Conservation (phyloP, 148 eudicot species). For the Chenopodium berlandieri region DNA sequence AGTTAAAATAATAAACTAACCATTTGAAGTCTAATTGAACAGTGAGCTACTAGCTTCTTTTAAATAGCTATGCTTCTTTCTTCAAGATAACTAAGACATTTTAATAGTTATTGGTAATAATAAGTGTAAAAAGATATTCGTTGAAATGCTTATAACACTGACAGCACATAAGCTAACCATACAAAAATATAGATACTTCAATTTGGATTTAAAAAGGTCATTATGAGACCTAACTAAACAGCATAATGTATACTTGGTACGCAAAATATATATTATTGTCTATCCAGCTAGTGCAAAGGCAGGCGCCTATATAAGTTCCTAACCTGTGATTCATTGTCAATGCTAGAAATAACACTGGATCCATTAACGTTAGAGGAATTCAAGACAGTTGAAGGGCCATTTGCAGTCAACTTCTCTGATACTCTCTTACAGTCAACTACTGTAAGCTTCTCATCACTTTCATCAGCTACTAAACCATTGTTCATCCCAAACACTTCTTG, state of each 20-base stretch:
- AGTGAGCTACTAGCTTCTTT: constrained; percentile 10
- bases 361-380: constrained; percentile 30
- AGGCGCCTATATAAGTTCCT: not conserved
- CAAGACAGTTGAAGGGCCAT: constrained; percentile 24
- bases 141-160: not conserved
- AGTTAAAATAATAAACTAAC: not conserved
- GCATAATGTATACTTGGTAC: not conserved
- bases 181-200: not conserved
- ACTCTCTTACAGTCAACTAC: constrained; percentile 33
- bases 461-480: constrained; percentile 31
- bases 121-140: not conserved
- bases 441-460: constrained; percentile 30
- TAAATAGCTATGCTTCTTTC: not conserved
- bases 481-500: constrained; percentile 34
- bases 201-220: not conserved
- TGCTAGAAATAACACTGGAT: constrained; percentile 31
- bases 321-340: constrained; percentile 30
- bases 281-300: not conserved
- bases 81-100: not conserved
- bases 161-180: not conserved
- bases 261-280: not conserved
- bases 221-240: not conserved
- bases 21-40: not conserved
- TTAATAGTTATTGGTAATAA: not conserved
- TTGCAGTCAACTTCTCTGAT: constrained; percentile 29